Evolutionary conservation across 2,329 filamentous ascomycete species (phyloP), one percentile per base, ranked within the genome.

Genomic region (Hyphodiscus sp.): DNA sequence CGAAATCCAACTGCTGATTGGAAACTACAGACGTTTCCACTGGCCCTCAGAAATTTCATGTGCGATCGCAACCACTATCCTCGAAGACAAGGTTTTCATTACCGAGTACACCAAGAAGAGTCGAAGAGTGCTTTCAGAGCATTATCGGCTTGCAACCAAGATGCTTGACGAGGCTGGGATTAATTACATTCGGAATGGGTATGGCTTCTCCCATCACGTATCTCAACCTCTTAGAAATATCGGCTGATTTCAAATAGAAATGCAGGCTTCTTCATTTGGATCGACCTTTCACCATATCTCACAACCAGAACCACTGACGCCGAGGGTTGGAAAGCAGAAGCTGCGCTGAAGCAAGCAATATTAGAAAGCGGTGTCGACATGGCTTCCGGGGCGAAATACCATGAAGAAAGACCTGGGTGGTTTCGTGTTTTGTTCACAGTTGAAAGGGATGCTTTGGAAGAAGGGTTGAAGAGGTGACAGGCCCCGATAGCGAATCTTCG

Each of bases 231-330:
- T 16, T 41, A n/a, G 16, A 15, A 13, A 38, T n/a, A 38, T 6
- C 33, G 15, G 10, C 47, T 45, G 6, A 45, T n/a, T 16, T 38
- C 18, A 7, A 19, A 41, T 20, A 48, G 46, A 20, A 82, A 81
- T 56, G 79, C 79, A 0, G 79, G 76, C 0, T 81, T 82, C 60
- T 83, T 83, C 60, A 57, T 83, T 1, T 82, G 75, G 71, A 64
- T 79, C 2, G 72, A 82, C 61, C 60, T 83, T 16, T 73, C 72
- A 0, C 69, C 70, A 0, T 75, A 70, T 53, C 61, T 80, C 38
- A 65, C 70, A 8, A 26, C 61, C 0, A 43, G 48, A 10, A 81
- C 81, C 52, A 78, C 52, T 1, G 55, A 68, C 1, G 52, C 57
- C 3, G 55, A 61, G 13, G 43, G 45, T 4, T 44, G 47, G 45